Base-by-base conservation (phyloP, 1,284 basidiomycete species). In the Gomphus bonarii region DNA sequence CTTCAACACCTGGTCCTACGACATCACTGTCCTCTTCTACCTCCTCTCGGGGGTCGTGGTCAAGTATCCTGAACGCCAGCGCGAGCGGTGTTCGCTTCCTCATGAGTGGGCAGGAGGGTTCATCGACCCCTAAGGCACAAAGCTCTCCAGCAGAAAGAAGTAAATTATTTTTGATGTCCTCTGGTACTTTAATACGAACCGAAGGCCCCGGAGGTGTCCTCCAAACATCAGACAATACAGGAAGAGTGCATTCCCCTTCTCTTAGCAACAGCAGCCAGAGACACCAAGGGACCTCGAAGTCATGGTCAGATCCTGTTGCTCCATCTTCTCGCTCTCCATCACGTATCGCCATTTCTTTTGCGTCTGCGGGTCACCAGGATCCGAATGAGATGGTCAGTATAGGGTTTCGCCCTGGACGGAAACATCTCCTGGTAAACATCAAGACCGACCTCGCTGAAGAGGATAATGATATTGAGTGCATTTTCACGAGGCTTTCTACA, bases 1-100 rank as follows among this genome's bases (percentile, higher is more conserved):
- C 70, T 14, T 58, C 66, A 9, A 65, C 71, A 61, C 59, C 71
- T 63, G 61, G 70, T 65, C 47, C 63, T 68, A 66, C 66, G 0
- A 63, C 75, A 1, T 70, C 74, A 10, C 60, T 72, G 8, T 68
- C 72, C 14, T 68, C 69, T 18, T 81, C 83, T 0, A 73, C 69
- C 28, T 79, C 80, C 12, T 87, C 86, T 3, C 75, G 80, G 48
- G 84, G 80, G 2, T 86, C 87, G 0, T 88, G 86, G 87, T 85
- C 85, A 0, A 88, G 80, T 63, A 65, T 89, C 3, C 85, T 88
- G 65, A 83, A 80, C 57, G 69, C 82, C 0, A 78, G 76, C 20
- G 56, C 56, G 22, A 58, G 48, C 9, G 77, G 73, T 44, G 73
- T 88, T 68, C 75, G 82, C 22, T 82, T 85, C 53, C 76, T 88